Percentiles rank a stretch among this genome's conserved stretches.
Evolutionary conservation across 306 rosid genomes (phyloP).

Genomic region (Prunus padus): DNA sequence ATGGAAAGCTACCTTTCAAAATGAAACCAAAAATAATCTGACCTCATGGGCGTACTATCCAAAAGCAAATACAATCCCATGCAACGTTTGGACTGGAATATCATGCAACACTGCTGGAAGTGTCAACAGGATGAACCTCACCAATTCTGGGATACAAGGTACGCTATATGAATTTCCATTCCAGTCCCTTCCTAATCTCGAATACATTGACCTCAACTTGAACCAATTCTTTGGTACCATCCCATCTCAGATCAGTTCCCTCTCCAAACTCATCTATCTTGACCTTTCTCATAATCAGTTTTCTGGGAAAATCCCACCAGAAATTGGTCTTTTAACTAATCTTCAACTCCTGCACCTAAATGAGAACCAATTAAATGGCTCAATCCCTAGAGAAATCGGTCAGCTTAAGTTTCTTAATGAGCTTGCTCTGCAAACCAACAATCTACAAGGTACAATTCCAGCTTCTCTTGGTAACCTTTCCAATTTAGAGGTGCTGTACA

Average conservation of each 20-base stretch:
- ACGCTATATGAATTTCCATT: conserved; percentile 25
- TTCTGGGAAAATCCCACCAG: conserved; percentile 18
- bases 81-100: conserved; percentile 27
- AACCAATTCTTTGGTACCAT: conserved; percentile 13
- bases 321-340: conserved; percentile 10
- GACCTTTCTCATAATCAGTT: conserved; percentile 25
- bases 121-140: conserved; percentile 20
- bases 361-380: neutral
- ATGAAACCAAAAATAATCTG: neutral
- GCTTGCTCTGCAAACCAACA: too few relatives aligned
- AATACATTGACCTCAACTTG: conserved; percentile 21
- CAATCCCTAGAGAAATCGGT: too few relatives aligned
- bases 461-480: too few relatives aligned
- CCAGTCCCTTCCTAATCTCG: conserved; percentile 14
- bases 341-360: neutral
- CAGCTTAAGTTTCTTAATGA: too few relatives aligned
- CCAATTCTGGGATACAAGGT: conserved; percentile 21
- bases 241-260: conserved; percentile 18
- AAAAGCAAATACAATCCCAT: neutral
- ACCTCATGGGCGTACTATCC: neutral
- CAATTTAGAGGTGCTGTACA: too few relatives aligned
- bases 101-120: conserved; percentile 16
- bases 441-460: too few relatives aligned
- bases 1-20: conserved; percentile 17
- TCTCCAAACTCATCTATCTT: conserved; percentile 21